Percentiles rank a stretch among this genome's conserved stretches.
Evolutionary conservation across 2,329 filamentous ascomycete species (phyloP).

Genomic region (Kalmusia sp.): DNA sequence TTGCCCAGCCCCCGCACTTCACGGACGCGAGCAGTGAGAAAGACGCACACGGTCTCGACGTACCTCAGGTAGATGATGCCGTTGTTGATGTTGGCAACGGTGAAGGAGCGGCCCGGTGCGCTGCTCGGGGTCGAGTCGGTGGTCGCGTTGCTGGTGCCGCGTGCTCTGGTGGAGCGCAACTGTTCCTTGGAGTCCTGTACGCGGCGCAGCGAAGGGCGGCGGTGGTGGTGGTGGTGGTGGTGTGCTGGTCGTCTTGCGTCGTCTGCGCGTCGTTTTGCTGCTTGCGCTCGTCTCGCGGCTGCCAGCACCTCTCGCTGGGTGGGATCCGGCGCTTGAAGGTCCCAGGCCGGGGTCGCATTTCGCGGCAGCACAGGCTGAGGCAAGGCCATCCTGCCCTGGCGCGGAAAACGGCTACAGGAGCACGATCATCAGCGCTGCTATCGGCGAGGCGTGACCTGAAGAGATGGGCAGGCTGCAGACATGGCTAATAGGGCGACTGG

Average conservation of each 20-base stretch:
- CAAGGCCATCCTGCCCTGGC: conserved; percentile 42
- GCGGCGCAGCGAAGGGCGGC: conserved; percentile 38
- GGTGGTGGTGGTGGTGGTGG: conserved; percentile 20
- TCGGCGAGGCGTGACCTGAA: conserved; percentile 26
- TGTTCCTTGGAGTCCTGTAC: conserved; percentile 48
- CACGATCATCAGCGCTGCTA: conserved; percentile 25
- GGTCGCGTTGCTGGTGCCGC: conserved; percentile 41
- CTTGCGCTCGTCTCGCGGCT: conserved; percentile 32
- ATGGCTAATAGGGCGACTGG: conserved; percentile 32
- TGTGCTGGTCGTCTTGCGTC: conserved; percentile 25
- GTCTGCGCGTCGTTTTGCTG: conserved; percentile 34
- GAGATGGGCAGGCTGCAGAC: conserved; percentile 33
- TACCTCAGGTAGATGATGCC: conserved; percentile 58
- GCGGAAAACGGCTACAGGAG: conserved; percentile 17
- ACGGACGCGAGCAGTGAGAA: background rate
- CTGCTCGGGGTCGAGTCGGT: conserved; percentile 37
- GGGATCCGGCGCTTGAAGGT: conserved; percentile 13
- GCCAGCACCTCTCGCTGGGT: conserved; percentile 35
- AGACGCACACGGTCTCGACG: conserved; percentile 12
- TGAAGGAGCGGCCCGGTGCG: conserved; percentile 50
- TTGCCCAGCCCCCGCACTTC: conserved; percentile 4
- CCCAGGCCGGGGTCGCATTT: conserved; percentile 26
- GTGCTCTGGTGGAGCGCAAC: conserved; percentile 38
- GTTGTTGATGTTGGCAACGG: conserved; percentile 56
- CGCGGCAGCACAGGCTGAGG: conserved; percentile 35